These are phyloP conservation scores for Canna indica DNA, from an alignment of 176 grass and related monocot species.

Conservation along the genomic window DNA sequence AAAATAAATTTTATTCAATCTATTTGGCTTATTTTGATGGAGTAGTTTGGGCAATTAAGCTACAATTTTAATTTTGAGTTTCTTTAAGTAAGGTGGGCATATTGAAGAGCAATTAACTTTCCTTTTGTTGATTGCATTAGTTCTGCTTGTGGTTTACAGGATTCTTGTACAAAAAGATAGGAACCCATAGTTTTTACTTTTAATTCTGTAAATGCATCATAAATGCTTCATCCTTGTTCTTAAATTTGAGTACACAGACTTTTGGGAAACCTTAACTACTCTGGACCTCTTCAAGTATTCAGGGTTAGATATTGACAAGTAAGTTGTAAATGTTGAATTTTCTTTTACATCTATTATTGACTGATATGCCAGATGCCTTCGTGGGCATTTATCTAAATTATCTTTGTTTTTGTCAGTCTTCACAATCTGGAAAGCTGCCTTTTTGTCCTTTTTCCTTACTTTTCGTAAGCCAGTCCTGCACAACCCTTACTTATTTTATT, in stretches of 20 bases:
- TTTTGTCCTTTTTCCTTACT: slow-evolving; percentile 95
- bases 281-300: slow-evolving; percentile 94
- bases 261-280: slow-evolving; percentile 51
- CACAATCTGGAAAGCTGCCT: slow-evolving; percentile 98
- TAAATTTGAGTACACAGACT: background rate
- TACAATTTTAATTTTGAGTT: too few species aligned
- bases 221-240: background rate
- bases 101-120: too few species aligned
- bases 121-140: too few species aligned
- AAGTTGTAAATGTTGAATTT: slow-evolving; percentile 44
- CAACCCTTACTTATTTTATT: too few species aligned
- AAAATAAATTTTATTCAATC: too few species aligned
- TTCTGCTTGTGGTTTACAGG: too few species aligned
- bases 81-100: too few species aligned
- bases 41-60: too few species aligned
- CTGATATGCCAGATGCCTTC: background rate
- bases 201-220: background rate
- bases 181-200: too few species aligned
- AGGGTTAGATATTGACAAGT: slow-evolving; percentile 90
- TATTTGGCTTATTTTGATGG: too few species aligned
- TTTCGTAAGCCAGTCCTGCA: slow-evolving; percentile 62
- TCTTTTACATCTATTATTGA: slow-evolving; percentile 4
- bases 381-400: background rate
- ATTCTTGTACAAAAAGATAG: too few species aligned
- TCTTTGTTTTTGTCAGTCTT: slow-evolving; percentile 40